phyloP scores from a whole-genome alignment of 2,329 filamentous ascomycete species.

The Trichoderma atrobrunneum region DNA sequence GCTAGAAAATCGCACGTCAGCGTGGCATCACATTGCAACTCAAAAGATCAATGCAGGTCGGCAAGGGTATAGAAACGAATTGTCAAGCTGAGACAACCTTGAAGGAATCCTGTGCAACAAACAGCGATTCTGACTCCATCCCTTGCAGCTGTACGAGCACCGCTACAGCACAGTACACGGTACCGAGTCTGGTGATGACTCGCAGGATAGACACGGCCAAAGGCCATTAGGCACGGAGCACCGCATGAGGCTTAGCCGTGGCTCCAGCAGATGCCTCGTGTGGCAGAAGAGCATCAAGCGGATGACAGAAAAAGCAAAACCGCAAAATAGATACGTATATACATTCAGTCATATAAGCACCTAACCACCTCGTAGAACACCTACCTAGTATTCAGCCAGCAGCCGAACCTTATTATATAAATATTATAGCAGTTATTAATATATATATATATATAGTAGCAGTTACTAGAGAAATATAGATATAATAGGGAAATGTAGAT shows the following conservation, averaged over 20 bases:
- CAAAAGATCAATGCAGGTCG: slow-evolving; percentile 3
- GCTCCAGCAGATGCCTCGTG: not conserved
- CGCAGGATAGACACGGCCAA: slow-evolving; percentile 2
- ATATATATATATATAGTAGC: too few relatives aligned
- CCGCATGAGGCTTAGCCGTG: slow-evolving; percentile 10
- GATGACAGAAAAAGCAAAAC: too few relatives aligned
- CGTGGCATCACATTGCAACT: slow-evolving; percentile 19
- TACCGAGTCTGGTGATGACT: slow-evolving; percentile 16
- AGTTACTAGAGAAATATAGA: too few relatives aligned
- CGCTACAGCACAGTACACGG: not conserved
- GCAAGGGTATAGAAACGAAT: not conserved
- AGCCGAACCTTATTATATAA: too few relatives aligned
- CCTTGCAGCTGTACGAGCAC: not conserved
- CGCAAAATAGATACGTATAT: too few relatives aligned
- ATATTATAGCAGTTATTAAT: too few relatives aligned
- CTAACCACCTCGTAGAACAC: too few relatives aligned
- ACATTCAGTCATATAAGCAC: too few relatives aligned
- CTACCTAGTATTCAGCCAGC: too few relatives aligned
- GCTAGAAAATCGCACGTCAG: slow-evolving; percentile 16
- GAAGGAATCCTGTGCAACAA: slow-evolving; percentile 8
- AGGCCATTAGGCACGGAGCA: not conserved
- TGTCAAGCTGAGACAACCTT: not conserved
- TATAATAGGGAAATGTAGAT: too few relatives aligned
- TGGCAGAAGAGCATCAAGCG: not conserved
- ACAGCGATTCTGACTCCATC: not conserved